phyloP scores from a whole-genome alignment of 164 flowering plant species.

The grape (Vitis vinifera) region ASM3070453v1 NC_081805.1:24266001-24266500 shows the following conservation, averaged over 20 bases:
- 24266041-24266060: not conserved
- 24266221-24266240: not conserved
- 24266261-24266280: conserved; percentile 27
- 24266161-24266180: not conserved
- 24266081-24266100: not conserved
- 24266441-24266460: conserved; percentile 34
- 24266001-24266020: conserved; percentile 1
- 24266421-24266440: conserved; percentile 37
- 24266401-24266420: conserved; percentile 36
- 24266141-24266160: no score
- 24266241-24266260: conserved; percentile 34
- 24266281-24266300: conserved; percentile 44
- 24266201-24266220: not conserved
- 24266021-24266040: not conserved
- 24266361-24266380: conserved; percentile 6
- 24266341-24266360: conserved; percentile 2
- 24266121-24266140: not conserved
- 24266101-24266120: not conserved
- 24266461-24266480: conserved; percentile 14
- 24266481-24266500: conserved; percentile 21
- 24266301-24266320: conserved; percentile 29
- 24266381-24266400: conserved; percentile 20
- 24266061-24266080: not conserved
- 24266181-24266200: conserved; percentile 5
- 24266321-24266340: conserved; percentile 22